Conservation (phyloP, 2,329 filamentous ascomycete genomes). For the Microcyclosporella mali region DNA sequence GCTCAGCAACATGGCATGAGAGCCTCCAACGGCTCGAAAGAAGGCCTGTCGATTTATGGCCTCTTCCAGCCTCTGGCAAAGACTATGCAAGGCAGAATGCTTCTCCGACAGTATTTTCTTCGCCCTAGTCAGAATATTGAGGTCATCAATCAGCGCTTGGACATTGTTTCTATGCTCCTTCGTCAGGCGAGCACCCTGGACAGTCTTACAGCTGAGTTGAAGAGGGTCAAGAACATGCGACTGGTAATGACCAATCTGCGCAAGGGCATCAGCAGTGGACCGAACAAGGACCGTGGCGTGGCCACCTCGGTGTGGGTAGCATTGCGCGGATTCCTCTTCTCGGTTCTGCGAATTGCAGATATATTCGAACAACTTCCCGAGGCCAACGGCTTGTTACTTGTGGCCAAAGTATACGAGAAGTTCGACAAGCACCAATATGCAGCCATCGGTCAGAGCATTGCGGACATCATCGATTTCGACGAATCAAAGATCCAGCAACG, state of each 20-base stretch:
- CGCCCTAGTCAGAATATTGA: constrained; percentile 65
- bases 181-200: constrained; percentile 60
- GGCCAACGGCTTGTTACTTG: constrained; percentile 47
- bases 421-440: constrained; percentile 57
- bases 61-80: constrained; percentile 68
- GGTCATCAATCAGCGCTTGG: constrained; percentile 65
- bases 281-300: constrained; percentile 54
- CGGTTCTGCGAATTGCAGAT: constrained; percentile 64
- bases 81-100: constrained; percentile 70
- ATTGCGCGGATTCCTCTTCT: constrained; percentile 66
- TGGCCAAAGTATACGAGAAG: constrained; percentile 52
- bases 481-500: constrained; percentile 64
- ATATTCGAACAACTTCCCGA: constrained; percentile 53
- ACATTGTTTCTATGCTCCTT: constrained; percentile 61
- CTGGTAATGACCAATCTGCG: constrained; percentile 62
- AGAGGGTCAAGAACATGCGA: constrained; percentile 69
- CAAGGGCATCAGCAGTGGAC: constrained; percentile 63
- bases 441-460: constrained; percentile 63
- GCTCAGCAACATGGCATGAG: constrained; percentile 67
- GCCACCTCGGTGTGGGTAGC: constrained; percentile 57
- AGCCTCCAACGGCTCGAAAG: constrained; percentile 57
- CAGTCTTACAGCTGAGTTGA: constrained; percentile 56
- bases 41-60: constrained; percentile 76
- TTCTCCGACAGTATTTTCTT: constrained; percentile 73
- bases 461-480: constrained; percentile 72